These are phyloP conservation scores for Piper longum DNA, from an alignment of 164 flowering plant species.

Conservation along the genomic window DNA sequence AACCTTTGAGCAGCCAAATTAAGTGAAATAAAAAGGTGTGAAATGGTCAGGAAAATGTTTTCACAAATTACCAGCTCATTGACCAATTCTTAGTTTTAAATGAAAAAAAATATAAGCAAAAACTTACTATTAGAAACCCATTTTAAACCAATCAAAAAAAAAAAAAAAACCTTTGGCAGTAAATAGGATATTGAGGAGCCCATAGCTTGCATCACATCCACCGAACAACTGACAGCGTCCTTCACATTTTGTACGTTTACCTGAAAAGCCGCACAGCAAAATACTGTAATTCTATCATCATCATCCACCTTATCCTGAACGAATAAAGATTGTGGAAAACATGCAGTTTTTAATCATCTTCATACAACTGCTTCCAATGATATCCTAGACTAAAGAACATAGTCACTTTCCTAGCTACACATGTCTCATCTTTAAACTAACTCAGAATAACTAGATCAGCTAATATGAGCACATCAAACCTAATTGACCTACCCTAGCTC, in stretches of 20 bases:
- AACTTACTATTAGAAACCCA: not conserved
- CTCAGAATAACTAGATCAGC: not conserved
- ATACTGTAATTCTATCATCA: not conserved
- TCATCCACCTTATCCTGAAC: not conserved
- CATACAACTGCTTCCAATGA: too few species aligned
- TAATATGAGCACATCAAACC: not conserved
- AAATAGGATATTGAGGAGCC: slow-evolving; percentile 53
- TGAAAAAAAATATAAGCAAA: not conserved
- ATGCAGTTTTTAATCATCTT: too few species aligned
- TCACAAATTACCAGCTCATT: not conserved
- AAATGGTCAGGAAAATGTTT: too few species aligned
- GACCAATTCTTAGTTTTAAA: not conserved
- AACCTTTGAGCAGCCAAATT: too few species aligned
- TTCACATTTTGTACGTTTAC: slow-evolving; percentile 52
- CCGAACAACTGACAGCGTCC: slow-evolving; percentile 57
- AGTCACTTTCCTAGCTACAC: too few species aligned
- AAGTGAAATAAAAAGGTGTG: too few species aligned
- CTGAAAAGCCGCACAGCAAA: slow-evolving; percentile 25
- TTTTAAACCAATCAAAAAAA: too few species aligned
- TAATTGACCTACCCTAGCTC: slow-evolving; percentile 55
- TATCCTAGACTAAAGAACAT: too few species aligned
- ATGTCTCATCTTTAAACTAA: too few species aligned
- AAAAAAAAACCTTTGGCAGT: slow-evolving; percentile 45
- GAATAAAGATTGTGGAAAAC: too few species aligned
- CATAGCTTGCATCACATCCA: slow-evolving; percentile 79